Evolutionary conservation across 495 filamentous ascomycete species (phyloP).

Genomic region (Aspergillus diversus): DNA sequence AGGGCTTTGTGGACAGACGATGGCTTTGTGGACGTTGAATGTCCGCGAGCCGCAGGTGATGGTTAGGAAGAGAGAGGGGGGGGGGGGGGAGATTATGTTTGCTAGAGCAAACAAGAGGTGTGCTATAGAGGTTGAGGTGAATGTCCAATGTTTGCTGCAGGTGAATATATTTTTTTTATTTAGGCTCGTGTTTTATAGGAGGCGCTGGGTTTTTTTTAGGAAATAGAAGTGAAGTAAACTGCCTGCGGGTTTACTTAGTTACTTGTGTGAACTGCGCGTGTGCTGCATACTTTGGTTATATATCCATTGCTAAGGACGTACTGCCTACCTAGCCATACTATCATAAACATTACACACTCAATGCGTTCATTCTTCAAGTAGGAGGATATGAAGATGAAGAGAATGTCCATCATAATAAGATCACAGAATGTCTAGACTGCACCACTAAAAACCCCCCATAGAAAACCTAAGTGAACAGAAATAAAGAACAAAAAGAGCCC

Average conservation of each 20-base stretch:
- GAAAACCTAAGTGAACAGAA: neutral
- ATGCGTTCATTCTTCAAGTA: neutral
- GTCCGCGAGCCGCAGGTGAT: neutral
- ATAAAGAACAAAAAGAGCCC: neutral
- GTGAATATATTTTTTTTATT: too few species aligned
- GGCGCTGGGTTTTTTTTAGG: too few species aligned
- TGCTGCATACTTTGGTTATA: too few species aligned
- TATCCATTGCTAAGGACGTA: too few species aligned
- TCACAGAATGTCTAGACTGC: slow-evolving; percentile 4
- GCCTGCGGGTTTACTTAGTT: too few species aligned
- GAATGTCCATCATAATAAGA: neutral
- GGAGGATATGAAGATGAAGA: neutral
- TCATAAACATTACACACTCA: neutral
- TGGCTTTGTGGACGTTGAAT: slow-evolving; percentile 14
- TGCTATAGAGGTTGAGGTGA: neutral
- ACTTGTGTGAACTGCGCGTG: too few species aligned
- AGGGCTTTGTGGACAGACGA: slow-evolving; percentile 10
- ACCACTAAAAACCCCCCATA: neutral
- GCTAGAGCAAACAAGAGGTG: neutral
- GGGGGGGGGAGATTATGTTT: neutral
- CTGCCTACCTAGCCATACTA: too few species aligned
- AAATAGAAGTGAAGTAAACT: too few species aligned
- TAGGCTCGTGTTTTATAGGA: too few species aligned
- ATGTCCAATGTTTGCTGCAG: too few species aligned
- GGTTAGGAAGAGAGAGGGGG: slow-evolving; percentile 4